A percentile compares a stretch with the other conserved stretches of the same genome.
Evolutionary conservation across 2,329 filamentous ascomycete genomes (phyloP).

Genomic region (Bisporella sp.): DNA sequence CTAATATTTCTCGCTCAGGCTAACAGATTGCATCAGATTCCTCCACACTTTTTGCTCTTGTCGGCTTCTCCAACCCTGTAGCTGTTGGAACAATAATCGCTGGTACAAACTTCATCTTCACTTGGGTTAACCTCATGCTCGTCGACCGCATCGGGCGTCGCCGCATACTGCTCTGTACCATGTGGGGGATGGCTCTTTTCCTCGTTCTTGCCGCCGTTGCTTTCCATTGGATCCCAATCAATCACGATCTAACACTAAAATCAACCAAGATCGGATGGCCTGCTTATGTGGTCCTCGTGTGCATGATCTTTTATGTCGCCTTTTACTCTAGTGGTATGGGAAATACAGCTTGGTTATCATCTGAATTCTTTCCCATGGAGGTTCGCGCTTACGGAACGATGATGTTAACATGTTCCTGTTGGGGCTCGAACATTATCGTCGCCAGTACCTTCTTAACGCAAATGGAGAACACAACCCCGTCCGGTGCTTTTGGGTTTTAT

Average conservation of each 20-base stretch:
- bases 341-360: slow-evolving; percentile 27
- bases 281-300: slow-evolving; percentile 48
- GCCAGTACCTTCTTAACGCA: slow-evolving; percentile 58
- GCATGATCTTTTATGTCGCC: slow-evolving; percentile 51
- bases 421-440: slow-evolving; percentile 35
- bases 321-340: slow-evolving; percentile 40
- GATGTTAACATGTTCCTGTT: slow-evolving; percentile 55
- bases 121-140: slow-evolving; percentile 39
- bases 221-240: slow-evolving; percentile 39
- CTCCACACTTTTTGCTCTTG: slow-evolving; percentile 36
- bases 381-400: slow-evolving; percentile 59
- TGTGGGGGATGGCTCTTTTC: slow-evolving; percentile 37
- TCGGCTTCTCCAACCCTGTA: slow-evolving; percentile 41
- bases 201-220: slow-evolving; percentile 50
- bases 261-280: slow-evolving; percentile 35
- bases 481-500: slow-evolving; percentile 45
- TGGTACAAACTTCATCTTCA: slow-evolving; percentile 43
- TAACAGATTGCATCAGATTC: slow-evolving; percentile 16
- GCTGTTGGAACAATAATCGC: slow-evolving; percentile 39
- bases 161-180: slow-evolving; percentile 37
- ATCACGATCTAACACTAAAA: slow-evolving; percentile 33
- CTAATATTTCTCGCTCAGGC: too few relatives aligned
- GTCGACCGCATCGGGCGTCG: slow-evolving; percentile 41
- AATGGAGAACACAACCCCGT: slow-evolving; percentile 48
- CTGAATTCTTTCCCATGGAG: slow-evolving; percentile 56